Evolutionary conservation across 768 basidiomycete genomes (phyloP).

Genomic region (Chalciporus chontae): DNA sequence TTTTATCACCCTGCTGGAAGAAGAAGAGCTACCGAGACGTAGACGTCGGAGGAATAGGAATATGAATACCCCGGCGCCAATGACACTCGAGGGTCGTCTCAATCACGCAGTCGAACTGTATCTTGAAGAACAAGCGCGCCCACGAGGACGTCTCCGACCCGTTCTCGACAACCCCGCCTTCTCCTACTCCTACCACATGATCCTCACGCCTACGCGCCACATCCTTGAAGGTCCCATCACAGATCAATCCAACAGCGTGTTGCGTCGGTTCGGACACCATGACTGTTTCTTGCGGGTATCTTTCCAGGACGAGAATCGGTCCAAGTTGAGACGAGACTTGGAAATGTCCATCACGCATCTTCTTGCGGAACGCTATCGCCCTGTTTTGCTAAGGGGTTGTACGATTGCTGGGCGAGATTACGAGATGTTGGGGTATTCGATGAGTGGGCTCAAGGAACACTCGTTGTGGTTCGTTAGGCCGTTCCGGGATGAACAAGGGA

Average conservation of each 20-base stretch:
- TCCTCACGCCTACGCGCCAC: constrained; percentile 38
- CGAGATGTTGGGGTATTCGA: constrained; percentile 49
- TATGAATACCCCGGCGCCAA: neutral
- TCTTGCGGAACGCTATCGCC: constrained; percentile 34
- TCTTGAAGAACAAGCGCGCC: constrained; percentile 23
- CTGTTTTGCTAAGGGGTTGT: constrained; percentile 32
- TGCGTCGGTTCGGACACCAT: constrained; percentile 35
- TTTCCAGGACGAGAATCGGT: constrained; percentile 45
- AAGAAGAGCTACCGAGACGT: neutral
- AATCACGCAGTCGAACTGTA: constrained; percentile 16
- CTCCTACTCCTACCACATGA: constrained; percentile 35
- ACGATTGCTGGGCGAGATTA: constrained; percentile 42
- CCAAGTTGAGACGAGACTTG: constrained; percentile 33
- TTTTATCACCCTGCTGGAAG: constrained; percentile 21
- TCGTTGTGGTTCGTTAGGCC: constrained; percentile 47
- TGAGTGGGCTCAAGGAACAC: constrained; percentile 49
- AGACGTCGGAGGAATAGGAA: neutral
- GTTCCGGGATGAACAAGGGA: constrained; percentile 32
- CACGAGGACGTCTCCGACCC: constrained; percentile 22
- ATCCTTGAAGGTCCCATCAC: constrained; percentile 38
- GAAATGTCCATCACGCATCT: constrained; percentile 30
- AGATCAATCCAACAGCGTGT: constrained; percentile 37
- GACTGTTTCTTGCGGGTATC: constrained; percentile 47
- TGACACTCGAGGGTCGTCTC: constrained; percentile 16
- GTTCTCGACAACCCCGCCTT: constrained; percentile 16